Evolutionary conservation across 345 rosid genomes (phyloP).

Genomic region (Geranium rotundifolium): DNA sequence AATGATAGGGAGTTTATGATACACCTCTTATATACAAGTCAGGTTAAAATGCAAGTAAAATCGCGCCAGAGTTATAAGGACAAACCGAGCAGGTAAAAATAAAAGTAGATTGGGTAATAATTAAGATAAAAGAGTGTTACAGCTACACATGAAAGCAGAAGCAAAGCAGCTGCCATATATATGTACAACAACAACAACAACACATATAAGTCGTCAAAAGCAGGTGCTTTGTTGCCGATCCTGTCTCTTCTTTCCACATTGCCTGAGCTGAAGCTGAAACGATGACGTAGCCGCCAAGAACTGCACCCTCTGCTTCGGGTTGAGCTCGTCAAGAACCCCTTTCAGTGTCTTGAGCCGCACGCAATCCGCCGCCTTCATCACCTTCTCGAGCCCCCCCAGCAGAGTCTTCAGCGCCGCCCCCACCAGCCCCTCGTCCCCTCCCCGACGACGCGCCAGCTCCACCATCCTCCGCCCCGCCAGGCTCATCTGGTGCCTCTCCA

Average conservation of each 20-base stretch:
- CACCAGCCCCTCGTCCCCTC: constrained; percentile 13
- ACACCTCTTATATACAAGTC: too few relatives aligned
- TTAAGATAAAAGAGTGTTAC: too few relatives aligned
- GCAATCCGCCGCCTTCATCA: constrained; percentile 74
- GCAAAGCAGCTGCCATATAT: too few relatives aligned
- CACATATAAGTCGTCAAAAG: too few relatives aligned
- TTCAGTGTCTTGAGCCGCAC: constrained; percentile 67
- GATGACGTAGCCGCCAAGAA: constrained; percentile 43
- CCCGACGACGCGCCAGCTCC: constrained; percentile 25
- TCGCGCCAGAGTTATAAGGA: too few relatives aligned
- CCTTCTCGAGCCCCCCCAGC: constrained; percentile 39
- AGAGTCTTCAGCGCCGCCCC: constrained; percentile 40
- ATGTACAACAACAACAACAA: too few relatives aligned
- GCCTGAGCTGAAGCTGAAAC: constrained; percentile 48
- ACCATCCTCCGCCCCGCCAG: constrained; percentile 56
- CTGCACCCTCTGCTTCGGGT: constrained; percentile 44
- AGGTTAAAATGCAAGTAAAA: too few relatives aligned
- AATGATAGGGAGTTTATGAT: too few relatives aligned
- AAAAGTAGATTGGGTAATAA: too few relatives aligned
- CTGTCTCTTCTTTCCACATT: constrained; percentile 27
- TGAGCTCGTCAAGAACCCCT: constrained; percentile 55
- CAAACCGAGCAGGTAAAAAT: too few relatives aligned
- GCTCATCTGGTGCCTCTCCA: constrained; percentile 78
- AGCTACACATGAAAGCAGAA: too few relatives aligned
- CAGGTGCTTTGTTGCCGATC: background rate